A percentile compares a stretch with the other conserved stretches of the same genome.
phyloP scores from a whole-genome alignment of 108 stramenopile species.

The Cyclostephanos invisitatus region DNA sequence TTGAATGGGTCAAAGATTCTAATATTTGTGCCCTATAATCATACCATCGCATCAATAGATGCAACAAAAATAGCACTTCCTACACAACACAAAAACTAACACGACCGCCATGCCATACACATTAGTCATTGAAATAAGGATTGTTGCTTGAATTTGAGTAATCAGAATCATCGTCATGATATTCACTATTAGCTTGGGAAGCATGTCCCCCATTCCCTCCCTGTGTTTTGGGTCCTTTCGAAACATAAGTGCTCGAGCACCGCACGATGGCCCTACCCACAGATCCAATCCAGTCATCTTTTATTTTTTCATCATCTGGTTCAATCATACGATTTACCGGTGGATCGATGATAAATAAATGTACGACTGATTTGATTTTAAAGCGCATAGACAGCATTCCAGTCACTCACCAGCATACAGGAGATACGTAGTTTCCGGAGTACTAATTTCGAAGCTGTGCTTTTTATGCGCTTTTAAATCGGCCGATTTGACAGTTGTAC shows the following conservation, averaged over 20 bases:
- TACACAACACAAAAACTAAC: neutral
- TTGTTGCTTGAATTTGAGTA: slow-evolving; percentile 75
- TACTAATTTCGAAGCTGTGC: slow-evolving; percentile 97
- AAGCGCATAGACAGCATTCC: neutral
- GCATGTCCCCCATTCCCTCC: slow-evolving; percentile 18
- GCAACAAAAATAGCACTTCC: neutral
- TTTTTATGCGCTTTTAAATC: slow-evolving; percentile 94
- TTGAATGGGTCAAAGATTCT: too few species aligned
- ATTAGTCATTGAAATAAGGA: slow-evolving; percentile 87
- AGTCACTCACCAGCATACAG: slow-evolving; percentile 77
- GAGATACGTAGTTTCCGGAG: slow-evolving; percentile 92
- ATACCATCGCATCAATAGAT: neutral
- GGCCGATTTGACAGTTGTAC: slow-evolving; percentile 99
- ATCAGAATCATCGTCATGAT: slow-evolving; percentile 78
- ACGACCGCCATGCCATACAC: neutral
- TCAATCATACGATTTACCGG: neutral
- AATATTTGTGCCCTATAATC: too few species aligned
- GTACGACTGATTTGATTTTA: neutral
- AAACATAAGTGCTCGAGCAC: slow-evolving; percentile 78
- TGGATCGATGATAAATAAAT: slow-evolving; percentile 15
- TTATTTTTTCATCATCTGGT: slow-evolving; percentile 96
- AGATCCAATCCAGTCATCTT: slow-evolving; percentile 99
- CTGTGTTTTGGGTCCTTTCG: slow-evolving; percentile 27
- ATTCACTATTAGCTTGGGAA: slow-evolving; percentile 38
- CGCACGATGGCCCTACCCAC: slow-evolving; percentile 98